A percentile compares a stretch with the other conserved stretches of the same genome.
These are phyloP conservation scores for Phtheirospermum japonicum DNA, from an alignment of 257 asterid species.

Conservation along the genomic window DNA sequence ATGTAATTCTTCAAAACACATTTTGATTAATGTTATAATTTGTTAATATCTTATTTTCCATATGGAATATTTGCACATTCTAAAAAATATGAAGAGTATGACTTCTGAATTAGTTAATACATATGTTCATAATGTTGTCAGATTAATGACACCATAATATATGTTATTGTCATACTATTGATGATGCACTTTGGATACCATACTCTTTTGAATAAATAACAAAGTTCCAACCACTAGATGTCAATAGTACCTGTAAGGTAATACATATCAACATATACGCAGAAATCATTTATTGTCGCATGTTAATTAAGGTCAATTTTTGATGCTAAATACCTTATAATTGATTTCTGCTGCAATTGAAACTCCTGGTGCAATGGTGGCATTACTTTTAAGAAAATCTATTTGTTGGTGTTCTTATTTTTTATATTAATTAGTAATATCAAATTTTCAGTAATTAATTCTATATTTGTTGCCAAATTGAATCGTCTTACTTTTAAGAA, in stretches of 20 bases:
- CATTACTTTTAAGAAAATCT: neutral
- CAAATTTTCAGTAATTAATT: too few species aligned
- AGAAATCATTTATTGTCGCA: neutral
- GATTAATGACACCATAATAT: neutral
- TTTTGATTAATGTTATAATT: too few species aligned
- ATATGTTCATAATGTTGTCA: too few species aligned
- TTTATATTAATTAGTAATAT: too few species aligned
- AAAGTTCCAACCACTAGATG: neutral
- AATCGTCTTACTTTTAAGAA: too few species aligned
- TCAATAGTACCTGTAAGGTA: neutral
- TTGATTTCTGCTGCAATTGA: neutral
- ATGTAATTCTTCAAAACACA: neutral
- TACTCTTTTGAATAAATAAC: neutral
- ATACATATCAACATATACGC: neutral
- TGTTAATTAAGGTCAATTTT: neutral
- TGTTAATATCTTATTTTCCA: too few species aligned
- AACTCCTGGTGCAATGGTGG: neutral
- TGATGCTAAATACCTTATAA: neutral
- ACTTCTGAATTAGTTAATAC: too few species aligned
- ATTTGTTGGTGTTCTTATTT: too few species aligned
- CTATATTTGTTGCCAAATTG: too few species aligned
- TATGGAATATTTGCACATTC: too few species aligned
- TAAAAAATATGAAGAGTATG: too few species aligned
- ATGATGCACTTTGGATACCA: slow-evolving; percentile 8
- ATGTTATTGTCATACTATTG: slow-evolving; percentile 1